phyloP scores from a whole-genome alignment of 1,139 yeast species.

The Yamadazyma pseudoaaseri region DNA sequence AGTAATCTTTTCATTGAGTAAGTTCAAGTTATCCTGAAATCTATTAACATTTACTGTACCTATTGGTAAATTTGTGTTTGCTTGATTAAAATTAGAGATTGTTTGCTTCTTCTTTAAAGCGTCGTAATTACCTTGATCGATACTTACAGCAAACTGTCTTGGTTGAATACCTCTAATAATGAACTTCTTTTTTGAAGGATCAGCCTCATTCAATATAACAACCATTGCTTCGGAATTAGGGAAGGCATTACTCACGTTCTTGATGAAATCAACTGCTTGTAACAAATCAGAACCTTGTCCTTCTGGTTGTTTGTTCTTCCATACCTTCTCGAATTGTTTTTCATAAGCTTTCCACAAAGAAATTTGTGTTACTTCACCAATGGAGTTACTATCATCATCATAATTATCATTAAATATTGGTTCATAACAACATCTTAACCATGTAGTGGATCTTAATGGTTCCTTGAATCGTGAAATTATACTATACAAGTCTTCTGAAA shows the following conservation, averaged over 20 bases:
- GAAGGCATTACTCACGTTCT: conserved; percentile 88
- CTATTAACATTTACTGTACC: conserved; percentile 40
- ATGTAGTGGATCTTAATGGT: conserved; percentile 88
- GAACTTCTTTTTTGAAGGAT: conserved; percentile 62
- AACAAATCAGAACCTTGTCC: conserved; percentile 60
- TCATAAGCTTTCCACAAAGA: conserved; percentile 96
- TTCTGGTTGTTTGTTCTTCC: conserved; percentile 35
- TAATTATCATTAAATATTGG: conserved; percentile 35
- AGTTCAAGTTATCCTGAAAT: conserved; percentile 28
- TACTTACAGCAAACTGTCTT: conserved; percentile 42
- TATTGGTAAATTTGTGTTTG: conserved; percentile 24
- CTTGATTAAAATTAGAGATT: conserved; percentile 14
- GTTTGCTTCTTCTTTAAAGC: conserved; percentile 33
- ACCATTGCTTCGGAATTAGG: conserved; percentile 95
- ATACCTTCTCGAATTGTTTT: conserved; percentile 60
- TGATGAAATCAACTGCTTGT: conserved; percentile 95
- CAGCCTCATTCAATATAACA: conserved; percentile 53
- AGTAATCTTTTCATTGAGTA: conserved; percentile 3
- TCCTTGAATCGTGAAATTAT: conserved; percentile 70
- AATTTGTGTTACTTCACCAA: conserved; percentile 90
- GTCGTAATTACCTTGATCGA: conserved; percentile 46
- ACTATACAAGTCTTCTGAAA: conserved; percentile 58
- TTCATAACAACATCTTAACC: conserved; percentile 93
- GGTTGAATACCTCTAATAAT: conserved; percentile 83
- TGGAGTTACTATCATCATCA: conserved; percentile 26